Conservation (phyloP, 805 yeast species). For the Candida chauliodis region DNA sequence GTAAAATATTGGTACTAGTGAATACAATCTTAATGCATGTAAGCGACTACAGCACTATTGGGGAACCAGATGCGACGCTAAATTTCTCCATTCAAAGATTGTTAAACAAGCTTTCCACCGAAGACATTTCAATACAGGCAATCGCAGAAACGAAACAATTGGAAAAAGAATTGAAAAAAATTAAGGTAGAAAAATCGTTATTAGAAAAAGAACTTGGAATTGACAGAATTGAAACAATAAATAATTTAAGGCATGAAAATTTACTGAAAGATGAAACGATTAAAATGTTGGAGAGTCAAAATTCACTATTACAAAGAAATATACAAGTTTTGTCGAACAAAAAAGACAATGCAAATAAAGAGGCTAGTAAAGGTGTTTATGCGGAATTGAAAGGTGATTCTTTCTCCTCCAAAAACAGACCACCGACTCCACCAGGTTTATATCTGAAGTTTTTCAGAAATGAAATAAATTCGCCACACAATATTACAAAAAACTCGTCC, state of each 20-base stretch:
- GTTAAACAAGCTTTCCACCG: conserved; percentile 31
- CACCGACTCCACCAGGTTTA: conserved; percentile 14
- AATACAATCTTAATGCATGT: conserved; percentile 31
- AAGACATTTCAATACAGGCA: conserved; percentile 33
- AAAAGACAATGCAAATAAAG: conserved; percentile 16
- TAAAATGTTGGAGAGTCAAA: conserved; percentile 23
- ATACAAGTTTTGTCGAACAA: conserved; percentile 19
- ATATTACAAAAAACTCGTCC: background rate
- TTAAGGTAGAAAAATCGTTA: conserved; percentile 20
- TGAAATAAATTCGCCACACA: background rate
- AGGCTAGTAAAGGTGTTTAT: conserved; percentile 2
- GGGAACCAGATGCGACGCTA: conserved; percentile 25
- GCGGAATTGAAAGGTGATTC: conserved; percentile 6
- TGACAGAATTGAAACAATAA: conserved; percentile 18
- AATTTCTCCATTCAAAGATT: conserved; percentile 30
- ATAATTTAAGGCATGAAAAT: conserved; percentile 21
- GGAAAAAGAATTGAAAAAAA: conserved; percentile 16
- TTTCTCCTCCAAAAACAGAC: conserved; percentile 1
- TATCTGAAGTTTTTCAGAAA: background rate
- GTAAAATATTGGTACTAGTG: conserved; percentile 23
- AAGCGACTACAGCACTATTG: conserved; percentile 19
- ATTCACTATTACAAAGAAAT: conserved; percentile 21
- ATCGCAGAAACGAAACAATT: conserved; percentile 28
- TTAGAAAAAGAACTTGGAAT: conserved; percentile 20
- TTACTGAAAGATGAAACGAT: conserved; percentile 18